phyloP scores from a whole-genome alignment of 2,329 filamentous ascomycete species.

The Alternaria sp. region DNA sequence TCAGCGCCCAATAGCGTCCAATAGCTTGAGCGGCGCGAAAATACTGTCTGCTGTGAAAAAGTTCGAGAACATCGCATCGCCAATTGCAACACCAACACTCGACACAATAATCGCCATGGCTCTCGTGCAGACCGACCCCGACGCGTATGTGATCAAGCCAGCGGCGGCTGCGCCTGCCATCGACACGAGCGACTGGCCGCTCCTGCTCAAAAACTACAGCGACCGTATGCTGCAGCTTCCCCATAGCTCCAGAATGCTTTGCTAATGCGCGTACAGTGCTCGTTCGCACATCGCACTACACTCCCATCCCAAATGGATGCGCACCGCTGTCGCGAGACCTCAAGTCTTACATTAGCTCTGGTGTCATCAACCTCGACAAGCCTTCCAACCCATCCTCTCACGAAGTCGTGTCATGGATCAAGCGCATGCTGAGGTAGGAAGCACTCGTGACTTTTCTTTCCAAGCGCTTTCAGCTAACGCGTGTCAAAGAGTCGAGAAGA shows the following conservation, averaged over 20 bases:
- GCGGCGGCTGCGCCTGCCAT: conserved; percentile 78
- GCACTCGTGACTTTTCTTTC: neutral
- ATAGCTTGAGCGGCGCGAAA: conserved; percentile 19
- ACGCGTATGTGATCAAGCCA: conserved; percentile 91
- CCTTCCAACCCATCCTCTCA: conserved; percentile 97
- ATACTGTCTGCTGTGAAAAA: conserved; percentile 27
- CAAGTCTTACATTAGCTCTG: conserved; percentile 95
- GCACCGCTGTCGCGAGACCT: conserved; percentile 91
- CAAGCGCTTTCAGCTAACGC: conserved; percentile 19
- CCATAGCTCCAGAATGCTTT: conserved; percentile 25
- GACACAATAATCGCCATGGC: conserved; percentile 40
- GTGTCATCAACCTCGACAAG: conserved; percentile 98
- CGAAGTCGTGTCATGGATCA: conserved; percentile 99
- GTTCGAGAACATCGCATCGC: conserved; percentile 33
- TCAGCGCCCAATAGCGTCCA: neutral
- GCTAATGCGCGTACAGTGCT: conserved; percentile 66
- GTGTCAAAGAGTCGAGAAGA: conserved; percentile 79
- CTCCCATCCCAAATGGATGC: conserved; percentile 92
- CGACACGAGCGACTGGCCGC: conserved; percentile 88
- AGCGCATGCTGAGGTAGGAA: conserved; percentile 85
- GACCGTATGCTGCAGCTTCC: conserved; percentile 69
- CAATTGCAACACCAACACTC: conserved; percentile 35
- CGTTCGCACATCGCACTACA: conserved; percentile 94
- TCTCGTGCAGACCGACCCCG: conserved; percentile 51
- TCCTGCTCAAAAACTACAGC: conserved; percentile 95